Percentiles rank a stretch among this genome's conserved stretches.
Conservation (phyloP, 140 eudicot genomes). For the Cichorium intybus region DNA sequence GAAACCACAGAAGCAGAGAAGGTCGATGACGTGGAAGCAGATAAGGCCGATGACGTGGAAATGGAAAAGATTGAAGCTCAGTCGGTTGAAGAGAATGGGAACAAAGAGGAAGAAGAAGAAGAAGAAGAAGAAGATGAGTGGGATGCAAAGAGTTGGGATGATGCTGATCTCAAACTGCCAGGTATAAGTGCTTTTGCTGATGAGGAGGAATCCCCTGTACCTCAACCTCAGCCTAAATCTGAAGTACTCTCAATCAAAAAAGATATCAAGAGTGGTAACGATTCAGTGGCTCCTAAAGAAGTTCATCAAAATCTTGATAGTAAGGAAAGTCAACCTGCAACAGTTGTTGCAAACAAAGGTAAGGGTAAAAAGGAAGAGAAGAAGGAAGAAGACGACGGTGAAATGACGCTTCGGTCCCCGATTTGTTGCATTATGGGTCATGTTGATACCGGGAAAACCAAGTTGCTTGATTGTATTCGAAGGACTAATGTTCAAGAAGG, state of each 20-base stretch:
- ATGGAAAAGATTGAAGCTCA: conserved; percentile 30
- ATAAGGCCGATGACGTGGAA: conserved; percentile 51
- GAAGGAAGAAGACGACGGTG: conserved; percentile 38
- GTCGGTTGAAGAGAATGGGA: conserved; percentile 45
- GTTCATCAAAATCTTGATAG: conserved; percentile 24
- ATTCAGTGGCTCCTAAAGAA: conserved; percentile 32
- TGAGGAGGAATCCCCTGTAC: conserved; percentile 68
- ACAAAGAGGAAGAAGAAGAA: conserved; percentile 64
- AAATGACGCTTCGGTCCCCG: conserved; percentile 75
- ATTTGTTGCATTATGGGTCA: conserved; percentile 98
- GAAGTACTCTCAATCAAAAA: conserved; percentile 38
- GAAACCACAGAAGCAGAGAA: conserved; percentile 28
- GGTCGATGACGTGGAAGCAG: conserved; percentile 32
- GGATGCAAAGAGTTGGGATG: conserved; percentile 99
- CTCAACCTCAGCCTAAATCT: conserved; percentile 40
- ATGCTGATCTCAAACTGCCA: conserved; percentile 68
- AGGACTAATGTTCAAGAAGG: conserved; percentile 98
- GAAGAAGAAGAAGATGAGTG: conserved; percentile 82
- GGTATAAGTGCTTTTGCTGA: conserved; percentile 69
- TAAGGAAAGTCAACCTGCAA: conserved; percentile 34
- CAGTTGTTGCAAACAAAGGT: conserved; percentile 34
- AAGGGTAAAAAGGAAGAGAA: conserved; percentile 33
- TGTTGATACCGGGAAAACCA: conserved; percentile 94
- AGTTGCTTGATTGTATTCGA: conserved; percentile 87
- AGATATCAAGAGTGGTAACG: conserved; percentile 41